phyloP scores from a whole-genome alignment of 495 filamentous ascomycete species.

The Saxophila tyrrhenica region DNA sequence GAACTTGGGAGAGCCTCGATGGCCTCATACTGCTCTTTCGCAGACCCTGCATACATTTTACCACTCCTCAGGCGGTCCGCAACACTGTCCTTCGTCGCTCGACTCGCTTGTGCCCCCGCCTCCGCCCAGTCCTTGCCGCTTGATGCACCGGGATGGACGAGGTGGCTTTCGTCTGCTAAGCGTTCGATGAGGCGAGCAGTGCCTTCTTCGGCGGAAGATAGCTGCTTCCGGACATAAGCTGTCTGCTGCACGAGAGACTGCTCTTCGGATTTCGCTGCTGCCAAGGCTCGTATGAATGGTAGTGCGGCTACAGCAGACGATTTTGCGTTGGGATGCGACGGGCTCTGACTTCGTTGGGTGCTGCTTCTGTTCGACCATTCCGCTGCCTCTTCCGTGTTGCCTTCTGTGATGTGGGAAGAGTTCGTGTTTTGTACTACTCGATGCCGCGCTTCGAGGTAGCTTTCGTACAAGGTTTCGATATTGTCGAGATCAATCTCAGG shows the following conservation, averaged over 20 bases:
- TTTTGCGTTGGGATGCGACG: not conserved
- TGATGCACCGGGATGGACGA: slow-evolving; percentile 20
- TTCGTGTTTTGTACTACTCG: not conserved
- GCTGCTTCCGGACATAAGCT: slow-evolving; percentile 15
- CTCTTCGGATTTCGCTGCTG: slow-evolving; percentile 9
- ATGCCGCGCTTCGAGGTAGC: slow-evolving; percentile 10
- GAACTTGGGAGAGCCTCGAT: not conserved
- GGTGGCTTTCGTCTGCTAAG: slow-evolving; percentile 28
- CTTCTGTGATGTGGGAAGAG: not conserved
- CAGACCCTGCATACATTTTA: not conserved
- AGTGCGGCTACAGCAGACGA: slow-evolving; percentile 4
- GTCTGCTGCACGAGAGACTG: slow-evolving; percentile 9
- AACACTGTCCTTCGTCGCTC: not conserved
- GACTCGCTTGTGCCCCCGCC: slow-evolving; percentile 11
- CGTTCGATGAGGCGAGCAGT: slow-evolving; percentile 17
- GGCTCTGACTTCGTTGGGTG: not conserved
- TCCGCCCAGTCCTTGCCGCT: slow-evolving; percentile 13
- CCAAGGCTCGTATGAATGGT: slow-evolving; percentile 7
- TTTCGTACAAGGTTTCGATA: slow-evolving; percentile 10
- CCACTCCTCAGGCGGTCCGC: not conserved
- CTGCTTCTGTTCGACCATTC: not conserved
- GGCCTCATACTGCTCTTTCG: not conserved
- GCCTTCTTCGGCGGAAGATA: slow-evolving; percentile 21
- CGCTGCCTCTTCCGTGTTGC: not conserved
- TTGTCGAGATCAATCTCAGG: not conserved